Conservation (phyloP, 768 basidiomycete species). For the Crassisporium funariophilum region DNA sequence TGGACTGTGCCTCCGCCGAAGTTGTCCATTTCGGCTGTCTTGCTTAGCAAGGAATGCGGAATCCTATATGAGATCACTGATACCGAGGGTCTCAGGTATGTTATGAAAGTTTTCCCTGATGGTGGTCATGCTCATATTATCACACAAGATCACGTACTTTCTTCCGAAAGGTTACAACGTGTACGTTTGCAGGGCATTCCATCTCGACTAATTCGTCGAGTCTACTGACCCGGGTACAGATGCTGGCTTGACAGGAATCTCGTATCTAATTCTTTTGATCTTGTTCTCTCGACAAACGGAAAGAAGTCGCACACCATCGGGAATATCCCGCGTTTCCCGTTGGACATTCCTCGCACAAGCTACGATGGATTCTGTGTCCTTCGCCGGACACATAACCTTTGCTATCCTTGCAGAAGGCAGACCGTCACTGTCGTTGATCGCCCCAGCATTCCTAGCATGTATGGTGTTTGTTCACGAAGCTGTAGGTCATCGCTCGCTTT, state of each 20-base stretch:
- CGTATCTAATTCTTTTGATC: slow-evolving; percentile 66
- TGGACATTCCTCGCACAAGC: slow-evolving; percentile 85
- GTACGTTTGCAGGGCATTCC: slow-evolving; percentile 38
- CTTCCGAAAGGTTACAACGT: slow-evolving; percentile 75
- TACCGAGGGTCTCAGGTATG: slow-evolving; percentile 70
- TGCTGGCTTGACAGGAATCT: slow-evolving; percentile 66
- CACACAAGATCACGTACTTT: slow-evolving; percentile 56
- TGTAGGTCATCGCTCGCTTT: slow-evolving; percentile 47
- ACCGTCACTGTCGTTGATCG: slow-evolving; percentile 77
- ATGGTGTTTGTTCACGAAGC: slow-evolving; percentile 82
- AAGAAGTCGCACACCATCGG: slow-evolving; percentile 74
- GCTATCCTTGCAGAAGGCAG: slow-evolving; percentile 83
- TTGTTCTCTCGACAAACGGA: slow-evolving; percentile 77
- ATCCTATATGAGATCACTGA: slow-evolving; percentile 67
- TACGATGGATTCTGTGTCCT: slow-evolving; percentile 79
- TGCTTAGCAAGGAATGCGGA: slow-evolving; percentile 82
- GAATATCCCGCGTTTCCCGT: slow-evolving; percentile 75
- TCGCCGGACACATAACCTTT: slow-evolving; percentile 87
- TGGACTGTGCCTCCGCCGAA: slow-evolving; percentile 59
- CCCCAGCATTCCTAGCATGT: slow-evolving; percentile 83
- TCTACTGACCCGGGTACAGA: slow-evolving; percentile 46
- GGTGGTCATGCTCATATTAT: neutral
- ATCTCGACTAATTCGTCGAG: neutral
- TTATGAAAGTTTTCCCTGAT: neutral
- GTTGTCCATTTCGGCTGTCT: slow-evolving; percentile 59